Percentiles rank a stretch among this genome's conserved stretches.
These are phyloP conservation scores for Echites panduratus DNA, from an alignment of 257 asterid species.

Conservation along the genomic window DNA sequence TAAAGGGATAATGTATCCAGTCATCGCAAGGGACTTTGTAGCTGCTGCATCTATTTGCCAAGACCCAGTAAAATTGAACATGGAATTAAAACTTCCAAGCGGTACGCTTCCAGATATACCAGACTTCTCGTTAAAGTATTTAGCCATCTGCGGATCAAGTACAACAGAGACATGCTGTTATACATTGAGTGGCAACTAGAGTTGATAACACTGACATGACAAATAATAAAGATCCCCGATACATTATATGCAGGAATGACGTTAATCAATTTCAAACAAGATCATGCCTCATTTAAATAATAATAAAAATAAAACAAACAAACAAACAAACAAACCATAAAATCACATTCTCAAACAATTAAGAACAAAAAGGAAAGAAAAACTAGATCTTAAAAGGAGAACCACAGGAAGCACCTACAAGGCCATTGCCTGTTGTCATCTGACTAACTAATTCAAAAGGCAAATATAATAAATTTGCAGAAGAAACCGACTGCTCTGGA, in stretches of 20 bases:
- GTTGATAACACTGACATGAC: not conserved
- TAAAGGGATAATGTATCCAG: conserved; percentile 66
- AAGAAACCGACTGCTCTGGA: not conserved
- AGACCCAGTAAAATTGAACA: conserved; percentile 97
- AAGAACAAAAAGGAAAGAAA: not conserved
- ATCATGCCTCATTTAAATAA: not conserved
- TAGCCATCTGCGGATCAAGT: conserved; percentile 73
- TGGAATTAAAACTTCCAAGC: conserved; percentile 92
- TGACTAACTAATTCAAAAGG: not conserved
- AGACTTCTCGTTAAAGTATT: conserved; percentile 70
- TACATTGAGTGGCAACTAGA: not conserved
- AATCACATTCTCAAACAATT: not conserved
- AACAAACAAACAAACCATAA: no score
- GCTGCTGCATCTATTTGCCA: conserved; percentile 88
- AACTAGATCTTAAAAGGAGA: not conserved
- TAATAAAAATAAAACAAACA: not conserved
- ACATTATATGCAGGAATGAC: not conserved
- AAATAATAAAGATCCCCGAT: not conserved
- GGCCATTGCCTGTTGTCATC: not conserved
- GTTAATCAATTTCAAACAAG: not conserved
- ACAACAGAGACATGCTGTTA: conserved; percentile 12
- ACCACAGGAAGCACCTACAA: not conserved
- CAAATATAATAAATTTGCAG: not conserved
- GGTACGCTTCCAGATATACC: conserved; percentile 65
- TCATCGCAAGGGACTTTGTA: conserved; percentile 90